Evolutionary conservation across 2,329 filamentous ascomycete species (phyloP).

Genomic region (Xylaria sp.): DNA sequence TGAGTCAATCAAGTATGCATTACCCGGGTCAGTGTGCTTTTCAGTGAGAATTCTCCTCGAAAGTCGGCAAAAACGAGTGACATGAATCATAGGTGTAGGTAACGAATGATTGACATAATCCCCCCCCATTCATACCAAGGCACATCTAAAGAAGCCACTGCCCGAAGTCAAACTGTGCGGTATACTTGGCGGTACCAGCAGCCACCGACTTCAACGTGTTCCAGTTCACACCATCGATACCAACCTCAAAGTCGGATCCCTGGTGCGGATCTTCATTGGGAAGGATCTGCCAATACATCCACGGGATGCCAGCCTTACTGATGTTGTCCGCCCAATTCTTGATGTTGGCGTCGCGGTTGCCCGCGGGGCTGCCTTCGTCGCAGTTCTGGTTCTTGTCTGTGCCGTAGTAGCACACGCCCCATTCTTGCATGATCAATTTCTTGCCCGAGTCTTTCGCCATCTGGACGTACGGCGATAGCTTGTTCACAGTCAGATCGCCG

Average conservation of each 20-base stretch:
- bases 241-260: not conserved
- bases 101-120: not conserved
- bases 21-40: no score
- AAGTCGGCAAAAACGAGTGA: no score
- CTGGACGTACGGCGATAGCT: conserved; percentile 1
- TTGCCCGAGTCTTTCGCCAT: conserved; percentile 5
- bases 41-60: no score
- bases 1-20: no score
- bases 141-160: conserved; percentile 11
- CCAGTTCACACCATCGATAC: conserved; percentile 5
- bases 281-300: conserved; percentile 14
- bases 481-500: conserved; percentile 10
- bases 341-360: conserved; percentile 7
- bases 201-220: conserved; percentile 7
- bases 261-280: conserved; percentile 6
- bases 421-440: conserved; percentile 17
- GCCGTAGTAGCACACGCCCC: conserved; percentile 15
- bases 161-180: conserved; percentile 15
- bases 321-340: conserved; percentile 10
- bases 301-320: conserved; percentile 14
- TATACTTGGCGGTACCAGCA: not conserved
- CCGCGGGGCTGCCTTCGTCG: not conserved
- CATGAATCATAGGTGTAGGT: not conserved
- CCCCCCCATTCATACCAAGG: not conserved
- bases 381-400: conserved; percentile 1